Conservation (phyloP, 2,329 filamentous ascomycete species). For the Septoria linicola region DNA sequence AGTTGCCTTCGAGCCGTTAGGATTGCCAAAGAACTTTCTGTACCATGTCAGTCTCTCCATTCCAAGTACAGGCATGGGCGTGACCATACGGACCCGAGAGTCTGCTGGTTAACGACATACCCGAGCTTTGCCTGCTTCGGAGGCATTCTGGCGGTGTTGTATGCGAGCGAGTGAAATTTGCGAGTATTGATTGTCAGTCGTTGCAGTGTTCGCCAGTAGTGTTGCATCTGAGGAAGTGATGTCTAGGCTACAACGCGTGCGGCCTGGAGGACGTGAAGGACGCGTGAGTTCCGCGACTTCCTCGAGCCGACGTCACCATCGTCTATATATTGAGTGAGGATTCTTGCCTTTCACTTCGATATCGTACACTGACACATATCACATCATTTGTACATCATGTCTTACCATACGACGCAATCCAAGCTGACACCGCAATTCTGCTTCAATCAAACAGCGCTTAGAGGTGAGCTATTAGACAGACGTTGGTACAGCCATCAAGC, state of each 20-base stretch:
- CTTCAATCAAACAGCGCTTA: slow-evolving; percentile 52
- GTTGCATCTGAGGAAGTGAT: slow-evolving; percentile 14
- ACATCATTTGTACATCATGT: slow-evolving; percentile 40
- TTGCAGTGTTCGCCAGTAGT: slow-evolving; percentile 12
- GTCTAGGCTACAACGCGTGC: slow-evolving; percentile 3
- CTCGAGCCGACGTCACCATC: slow-evolving; percentile 2
- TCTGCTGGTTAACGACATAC: slow-evolving; percentile 79
- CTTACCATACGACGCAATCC: slow-evolving; percentile 43
- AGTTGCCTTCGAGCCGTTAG: slow-evolving; percentile 58
- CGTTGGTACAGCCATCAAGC: slow-evolving; percentile 14
- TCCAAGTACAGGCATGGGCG: background rate
- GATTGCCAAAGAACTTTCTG: slow-evolving; percentile 82
- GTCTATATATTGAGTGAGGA: too few species aligned
- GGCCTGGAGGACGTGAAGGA: background rate
- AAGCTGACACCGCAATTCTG: slow-evolving; percentile 51
- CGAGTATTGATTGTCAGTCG: slow-evolving; percentile 12
- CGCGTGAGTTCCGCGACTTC: background rate
- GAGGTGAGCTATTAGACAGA: slow-evolving; percentile 40
- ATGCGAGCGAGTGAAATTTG: background rate
- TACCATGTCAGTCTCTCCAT: slow-evolving; percentile 9
- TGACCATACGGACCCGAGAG: slow-evolving; percentile 60
- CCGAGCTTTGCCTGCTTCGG: slow-evolving; percentile 77
- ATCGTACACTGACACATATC: too few species aligned
- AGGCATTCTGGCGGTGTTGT: slow-evolving; percentile 40
- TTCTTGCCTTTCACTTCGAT: too few species aligned